Conservation (phyloP, 768 basidiomycete genomes). For the Lyophyllum decastes region DNA sequence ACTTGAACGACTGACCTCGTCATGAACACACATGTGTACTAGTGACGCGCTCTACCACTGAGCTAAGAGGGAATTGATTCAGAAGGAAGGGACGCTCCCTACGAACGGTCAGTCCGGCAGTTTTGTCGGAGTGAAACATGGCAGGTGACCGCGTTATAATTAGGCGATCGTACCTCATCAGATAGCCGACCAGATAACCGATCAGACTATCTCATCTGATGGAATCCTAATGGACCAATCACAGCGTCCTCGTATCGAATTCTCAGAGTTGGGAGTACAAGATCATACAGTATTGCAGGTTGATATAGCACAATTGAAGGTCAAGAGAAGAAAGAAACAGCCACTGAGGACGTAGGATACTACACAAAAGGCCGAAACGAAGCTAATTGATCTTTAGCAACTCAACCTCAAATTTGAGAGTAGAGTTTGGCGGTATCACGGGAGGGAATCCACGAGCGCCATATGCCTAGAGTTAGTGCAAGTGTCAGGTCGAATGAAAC, state of each 20-base stretch:
- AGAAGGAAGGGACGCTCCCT: too few relatives aligned
- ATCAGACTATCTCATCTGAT: constrained; percentile 6
- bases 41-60: constrained; percentile 42
- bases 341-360: constrained; percentile 15
- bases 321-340: constrained; percentile 8
- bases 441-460: constrained; percentile 76
- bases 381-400: constrained; percentile 64
- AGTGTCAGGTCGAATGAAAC: constrained; percentile 1
- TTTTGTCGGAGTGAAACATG: too few relatives aligned
- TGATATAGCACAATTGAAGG: constrained; percentile 26
- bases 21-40: constrained; percentile 14
- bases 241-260: not conserved
- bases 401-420: constrained; percentile 83
- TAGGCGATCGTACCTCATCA: not conserved
- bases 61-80: constrained; percentile 28
- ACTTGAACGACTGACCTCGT: too few relatives aligned
- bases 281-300: constrained; percentile 29
- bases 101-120: too few relatives aligned
- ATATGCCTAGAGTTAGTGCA: constrained; percentile 53
- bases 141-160: constrained; percentile 11
- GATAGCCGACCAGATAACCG: constrained; percentile 10
- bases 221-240: constrained; percentile 2
- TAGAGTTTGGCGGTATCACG: constrained; percentile 75
- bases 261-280: constrained; percentile 20
- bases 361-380: constrained; percentile 4